Conservation (phyloP, 129 eudicot genomes). For the Flaveria ramosissima region DNA sequence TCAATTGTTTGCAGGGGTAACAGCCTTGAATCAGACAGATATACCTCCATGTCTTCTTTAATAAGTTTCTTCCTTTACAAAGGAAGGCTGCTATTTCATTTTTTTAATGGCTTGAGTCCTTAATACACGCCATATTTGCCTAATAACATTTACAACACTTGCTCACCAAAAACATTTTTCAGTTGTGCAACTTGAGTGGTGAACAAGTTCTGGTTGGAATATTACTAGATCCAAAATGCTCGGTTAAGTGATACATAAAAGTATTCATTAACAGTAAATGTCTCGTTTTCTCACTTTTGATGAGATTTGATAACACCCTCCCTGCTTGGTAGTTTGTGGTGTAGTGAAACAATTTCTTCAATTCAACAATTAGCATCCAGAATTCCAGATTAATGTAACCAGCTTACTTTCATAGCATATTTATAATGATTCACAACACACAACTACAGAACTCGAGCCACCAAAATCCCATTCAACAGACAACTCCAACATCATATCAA, state of each 20-base stretch:
- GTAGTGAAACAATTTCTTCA: conserved; percentile 14
- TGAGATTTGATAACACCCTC: no score
- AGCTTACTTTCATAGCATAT: neutral
- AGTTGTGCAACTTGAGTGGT: neutral
- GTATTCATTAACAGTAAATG: neutral
- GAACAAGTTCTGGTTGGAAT: conserved; percentile 1
- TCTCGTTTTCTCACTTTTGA: neutral
- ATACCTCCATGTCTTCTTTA: conserved; percentile 10
- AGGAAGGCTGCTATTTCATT: neutral
- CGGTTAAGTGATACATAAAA: neutral
- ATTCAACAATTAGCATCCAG: conserved; percentile 1
- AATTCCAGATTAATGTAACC: neutral
- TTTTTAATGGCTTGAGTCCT: neutral
- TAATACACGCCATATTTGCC: no score
- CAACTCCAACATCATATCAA: neutral
- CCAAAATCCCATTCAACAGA: neutral
- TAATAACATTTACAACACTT: neutral
- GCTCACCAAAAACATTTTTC: neutral
- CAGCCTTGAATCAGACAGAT: conserved; percentile 12
- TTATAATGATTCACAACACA: neutral
- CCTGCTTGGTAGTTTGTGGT: no score
- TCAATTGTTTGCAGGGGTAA: neutral
- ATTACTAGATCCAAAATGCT: neutral
- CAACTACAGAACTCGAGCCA: neutral
- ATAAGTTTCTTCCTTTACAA: conserved; percentile 4